Conservation (phyloP, 192 early-diverging fungal genomes). For the Bifiguratus adelaidae region DNA sequence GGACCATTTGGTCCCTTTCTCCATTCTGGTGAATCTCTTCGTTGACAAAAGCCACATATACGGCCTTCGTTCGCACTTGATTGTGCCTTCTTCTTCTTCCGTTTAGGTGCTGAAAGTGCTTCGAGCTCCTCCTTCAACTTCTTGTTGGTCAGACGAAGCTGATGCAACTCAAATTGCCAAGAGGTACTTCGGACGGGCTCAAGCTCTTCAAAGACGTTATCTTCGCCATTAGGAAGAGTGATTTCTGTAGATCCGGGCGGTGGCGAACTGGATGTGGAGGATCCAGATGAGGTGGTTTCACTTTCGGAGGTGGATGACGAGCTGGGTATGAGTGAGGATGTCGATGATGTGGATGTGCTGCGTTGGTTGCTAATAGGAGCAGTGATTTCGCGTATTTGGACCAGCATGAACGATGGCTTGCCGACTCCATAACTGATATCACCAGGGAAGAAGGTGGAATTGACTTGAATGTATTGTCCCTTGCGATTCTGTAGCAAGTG, state of each 20-base stretch:
- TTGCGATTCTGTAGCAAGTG: conserved; percentile 24
- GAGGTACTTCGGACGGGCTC: conserved; percentile 29
- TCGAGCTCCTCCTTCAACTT: conserved; percentile 45
- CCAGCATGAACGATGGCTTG: conserved; percentile 15
- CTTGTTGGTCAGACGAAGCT: conserved; percentile 41
- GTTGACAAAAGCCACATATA: conserved; percentile 8
- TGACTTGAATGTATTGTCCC: conserved; percentile 21
- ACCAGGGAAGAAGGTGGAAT: conserved; percentile 26
- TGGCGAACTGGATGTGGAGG: neutral
- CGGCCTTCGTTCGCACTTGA: neutral
- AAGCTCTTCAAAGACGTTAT: conserved; percentile 34
- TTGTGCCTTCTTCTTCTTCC: conserved; percentile 13
- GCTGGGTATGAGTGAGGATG: neutral
- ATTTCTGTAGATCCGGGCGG: conserved; percentile 5
- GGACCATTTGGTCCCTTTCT: conserved; percentile 11
- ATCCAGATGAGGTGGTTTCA: neutral
- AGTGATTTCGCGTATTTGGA: conserved; percentile 7
- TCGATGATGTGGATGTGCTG: neutral
- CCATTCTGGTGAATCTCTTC: conserved; percentile 14
- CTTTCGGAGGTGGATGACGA: neutral
- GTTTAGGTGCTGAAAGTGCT: conserved; percentile 14
- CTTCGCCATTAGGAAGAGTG: conserved; percentile 5
- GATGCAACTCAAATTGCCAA: conserved; percentile 57
- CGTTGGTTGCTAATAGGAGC: neutral
- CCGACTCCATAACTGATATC: conserved; percentile 7